Percentiles rank a stretch among this genome's conserved stretches.
Evolutionary conservation across 2,329 filamentous ascomycete genomes (phyloP).

Genomic region (Tolypocladium ophioglossoides): DNA sequence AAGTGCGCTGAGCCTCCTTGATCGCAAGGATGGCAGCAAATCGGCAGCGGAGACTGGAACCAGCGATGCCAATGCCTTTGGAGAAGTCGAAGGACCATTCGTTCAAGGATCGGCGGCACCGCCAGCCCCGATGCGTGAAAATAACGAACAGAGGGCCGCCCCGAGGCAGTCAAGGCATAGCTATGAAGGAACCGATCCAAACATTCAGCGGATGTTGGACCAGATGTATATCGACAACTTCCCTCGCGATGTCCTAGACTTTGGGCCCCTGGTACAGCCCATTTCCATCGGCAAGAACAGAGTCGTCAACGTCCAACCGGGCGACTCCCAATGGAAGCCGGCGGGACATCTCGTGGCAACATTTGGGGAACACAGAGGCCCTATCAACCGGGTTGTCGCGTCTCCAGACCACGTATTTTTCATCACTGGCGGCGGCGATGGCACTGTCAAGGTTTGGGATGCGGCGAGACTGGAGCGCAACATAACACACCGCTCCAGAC

Average conservation of each 20-base stretch:
- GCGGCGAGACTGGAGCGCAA: slow-evolving; percentile 82
- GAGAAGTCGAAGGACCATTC: slow-evolving; percentile 48
- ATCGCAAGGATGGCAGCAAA: slow-evolving; percentile 48
- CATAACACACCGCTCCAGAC: slow-evolving; percentile 74
- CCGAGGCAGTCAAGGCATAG: slow-evolving; percentile 56
- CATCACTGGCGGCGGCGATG: slow-evolving; percentile 85
- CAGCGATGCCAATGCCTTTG: slow-evolving; percentile 49
- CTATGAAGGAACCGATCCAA: slow-evolving; percentile 71
- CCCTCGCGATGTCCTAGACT: slow-evolving; percentile 53
- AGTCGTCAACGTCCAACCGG: slow-evolving; percentile 33
- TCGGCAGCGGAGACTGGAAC: slow-evolving; percentile 48
- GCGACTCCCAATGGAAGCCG: slow-evolving; percentile 61
- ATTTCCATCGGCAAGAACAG: slow-evolving; percentile 45
- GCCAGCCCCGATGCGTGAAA: slow-evolving; percentile 10
- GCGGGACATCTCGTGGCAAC: slow-evolving; percentile 76
- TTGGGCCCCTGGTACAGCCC: slow-evolving; percentile 72
- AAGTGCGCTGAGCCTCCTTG: slow-evolving; percentile 49
- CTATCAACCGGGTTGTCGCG: slow-evolving; percentile 70
- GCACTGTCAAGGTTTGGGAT: slow-evolving; percentile 89
- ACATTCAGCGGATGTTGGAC: slow-evolving; percentile 62
- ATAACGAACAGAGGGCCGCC: slow-evolving; percentile 20
- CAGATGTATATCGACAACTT: slow-evolving; percentile 71
- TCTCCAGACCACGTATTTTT: slow-evolving; percentile 93
- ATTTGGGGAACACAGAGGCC: slow-evolving; percentile 76
- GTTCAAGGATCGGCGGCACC: slow-evolving; percentile 19